Evolutionary conservation across 176 grass and related monocot genomes (phyloP), one percentile per base, ranked within the genome.

Genomic region (Panicum miliaceum): DNA sequence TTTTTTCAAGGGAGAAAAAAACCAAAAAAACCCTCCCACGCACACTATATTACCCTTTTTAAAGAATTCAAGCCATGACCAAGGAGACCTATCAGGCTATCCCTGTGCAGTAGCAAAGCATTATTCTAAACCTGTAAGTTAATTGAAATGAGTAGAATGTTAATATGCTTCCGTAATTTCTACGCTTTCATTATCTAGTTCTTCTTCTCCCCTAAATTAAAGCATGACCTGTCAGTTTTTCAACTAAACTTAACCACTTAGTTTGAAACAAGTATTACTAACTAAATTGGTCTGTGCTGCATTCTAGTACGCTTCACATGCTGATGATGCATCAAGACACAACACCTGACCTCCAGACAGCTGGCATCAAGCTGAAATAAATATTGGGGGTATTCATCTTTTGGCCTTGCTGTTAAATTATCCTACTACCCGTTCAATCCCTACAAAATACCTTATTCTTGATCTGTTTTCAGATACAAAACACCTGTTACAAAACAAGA

Each of bases 311-410:
- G 37, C 63, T 81, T 29, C 25, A 86, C 52, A 86, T 94, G 85
- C 47, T 87, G 38, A 75, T 50, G 32, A 94, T 91, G 79, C 89
- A 91, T 83, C 85, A 86, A 65, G 89, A 94, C 51, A 63, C 73
- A 29, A 80, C 89, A 10, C 69, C 82, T 52, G 85, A 91, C 81
- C 92, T 94, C 3, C 73, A 61, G 32, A 81, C 60, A 60, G 92
- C 91, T 77, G 83, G 65, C 5, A 58, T 45, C 35, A 94, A 90
- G 63, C 83, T 89, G 50, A 89, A 88, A 42, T 85, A 91, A 60
- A 56, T 89, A 32, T 86, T 94, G 4, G 79, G 76, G 79, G 86
- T 87, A 87, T 51, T 79, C 43, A 64, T 64, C 12, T 51, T 57
- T 73, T 26, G 3, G 12, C 10, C 41, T 76, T 12, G 7, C 1